Evolutionary conservation across 140 eudicot genomes (phyloP), one percentile per base, ranked within the genome.

Genomic region (Flaveria floridana): DNA sequence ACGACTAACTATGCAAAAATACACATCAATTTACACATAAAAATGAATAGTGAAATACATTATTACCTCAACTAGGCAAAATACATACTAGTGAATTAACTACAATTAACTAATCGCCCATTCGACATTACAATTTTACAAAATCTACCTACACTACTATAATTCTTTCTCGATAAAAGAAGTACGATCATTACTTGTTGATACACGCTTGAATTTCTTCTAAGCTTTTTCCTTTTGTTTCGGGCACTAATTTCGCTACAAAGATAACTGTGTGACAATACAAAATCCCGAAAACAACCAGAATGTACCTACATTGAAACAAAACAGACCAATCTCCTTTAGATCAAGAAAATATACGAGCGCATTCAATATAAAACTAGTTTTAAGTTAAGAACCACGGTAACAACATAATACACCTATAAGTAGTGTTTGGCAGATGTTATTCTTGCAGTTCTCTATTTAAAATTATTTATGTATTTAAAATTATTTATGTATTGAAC

Each of bases 181-280:
- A 73, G 62, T 14, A 20, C 42, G 21, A 21, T n/a, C 41, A 65
- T 65, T 78, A 73, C 61, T 87, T 82, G 84, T 82, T 82, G 51
- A 90, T 86, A 58, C 84, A 80, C 41, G 77, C 86, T 62, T 92
- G 97, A 34, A 92, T 92, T 88, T 91, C 91, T 76, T 91, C 97
- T 25, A 91, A 82, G 61, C 96, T 91, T 77, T 89, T 88, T 42
- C 94, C 96, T 78, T 92, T 92, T 3, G 97, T 92, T 77, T 92
- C 97, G 0, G 97, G 97, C 41, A 89, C 93, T 28, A 87, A 57
- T 16, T 86, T 89, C 12, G 89, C 90, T 53, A 89, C 97, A 76
- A 89, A 92, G 5, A 91, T n/a, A 7, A 88, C 76, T 7, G 91
- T 7, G 91, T 88, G 2, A 88, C 75, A 14, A 76, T 79, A 63